These are phyloP conservation scores for Hyphodiscus sp. DNA, from an alignment of 2,329 filamentous ascomycete genomes.

Conservation along the genomic window DNA sequence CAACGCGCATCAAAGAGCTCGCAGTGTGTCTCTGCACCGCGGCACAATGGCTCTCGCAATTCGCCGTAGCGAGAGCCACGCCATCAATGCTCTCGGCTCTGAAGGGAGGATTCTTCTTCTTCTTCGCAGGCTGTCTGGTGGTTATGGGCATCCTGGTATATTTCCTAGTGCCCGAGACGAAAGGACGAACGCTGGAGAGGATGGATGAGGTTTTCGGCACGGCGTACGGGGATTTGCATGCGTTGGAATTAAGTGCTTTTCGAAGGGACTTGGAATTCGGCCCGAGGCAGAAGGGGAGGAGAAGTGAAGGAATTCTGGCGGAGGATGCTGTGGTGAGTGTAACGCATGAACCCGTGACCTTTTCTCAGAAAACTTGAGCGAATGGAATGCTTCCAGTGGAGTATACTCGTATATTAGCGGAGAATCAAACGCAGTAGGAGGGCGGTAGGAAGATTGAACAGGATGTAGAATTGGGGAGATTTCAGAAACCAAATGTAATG, in stretches of 20 bases:
- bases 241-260: conserved; percentile 1
- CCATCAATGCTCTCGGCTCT: conserved; percentile 16
- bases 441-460: too few species aligned
- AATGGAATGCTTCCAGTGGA: too few species aligned
- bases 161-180: conserved; percentile 69
- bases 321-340: too few species aligned
- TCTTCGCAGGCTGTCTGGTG: conserved; percentile 62
- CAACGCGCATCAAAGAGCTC: conserved; percentile 19
- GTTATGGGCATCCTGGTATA: conserved; percentile 58
- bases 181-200: conserved; percentile 67
- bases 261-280: background rate
- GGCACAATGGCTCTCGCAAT: conserved; percentile 19
- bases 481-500: too few species aligned
- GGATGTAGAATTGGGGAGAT: too few species aligned
- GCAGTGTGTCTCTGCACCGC: conserved; percentile 18
- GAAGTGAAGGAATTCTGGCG: background rate
- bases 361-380: too few species aligned
- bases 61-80: conserved; percentile 14
- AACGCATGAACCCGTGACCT: too few species aligned
- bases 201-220: conserved; percentile 46
- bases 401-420: too few species aligned
- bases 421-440: too few species aligned
- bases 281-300: background rate
- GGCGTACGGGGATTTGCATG: conserved; percentile 10
- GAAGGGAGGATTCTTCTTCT: conserved; percentile 23